Evolutionary conservation across 305 asterid species (phyloP), one percentile per base, ranked within the genome.

Genomic region (Andrographis paniculata): DNA sequence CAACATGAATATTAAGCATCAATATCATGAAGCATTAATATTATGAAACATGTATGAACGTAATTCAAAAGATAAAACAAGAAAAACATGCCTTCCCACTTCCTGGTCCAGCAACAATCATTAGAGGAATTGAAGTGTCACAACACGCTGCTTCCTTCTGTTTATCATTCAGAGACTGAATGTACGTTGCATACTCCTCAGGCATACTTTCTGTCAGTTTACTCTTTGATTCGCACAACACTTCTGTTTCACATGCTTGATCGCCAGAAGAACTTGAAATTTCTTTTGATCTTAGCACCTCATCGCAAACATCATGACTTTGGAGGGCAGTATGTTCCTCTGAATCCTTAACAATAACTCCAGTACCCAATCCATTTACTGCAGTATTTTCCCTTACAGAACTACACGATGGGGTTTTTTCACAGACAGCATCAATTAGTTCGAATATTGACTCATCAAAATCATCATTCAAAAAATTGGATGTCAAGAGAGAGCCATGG

Each of bases 31-130:
- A 67, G 56, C 49, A 47, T n/a, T 24, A 65, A 42, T 43, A 50
- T 48, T 55, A 62, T 45, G 18, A 54, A 67, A 47, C 13, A 54
- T 49, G 48, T 44, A 50, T 55, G 56, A 52, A 62, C 21, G 37
- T 23, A 20, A 45, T 52, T 45, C 53, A 56, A 56, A 19, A 20
- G 50, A 33, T 30, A 36, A 45, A 8, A 8, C 30, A 24, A 8
- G 58, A 59, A 47, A 17, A 56, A 46, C 68, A 56, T 52, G 85
- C 96, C 99, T 91, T 91, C 57, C 98, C 98, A 55, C 98, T 91
- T 61, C 98, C 98, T 24, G 98, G 98, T 53, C 98, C 98, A 58
- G 98, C 98, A 73, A 91, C 84, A 71, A 91, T 83, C 70, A 91
- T 76, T 66, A 91, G 53, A 20, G 98, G 98, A 48, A 53, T 66